Conservation (phyloP, 805 yeast genomes). For the Pichia kluyveri region DNA sequence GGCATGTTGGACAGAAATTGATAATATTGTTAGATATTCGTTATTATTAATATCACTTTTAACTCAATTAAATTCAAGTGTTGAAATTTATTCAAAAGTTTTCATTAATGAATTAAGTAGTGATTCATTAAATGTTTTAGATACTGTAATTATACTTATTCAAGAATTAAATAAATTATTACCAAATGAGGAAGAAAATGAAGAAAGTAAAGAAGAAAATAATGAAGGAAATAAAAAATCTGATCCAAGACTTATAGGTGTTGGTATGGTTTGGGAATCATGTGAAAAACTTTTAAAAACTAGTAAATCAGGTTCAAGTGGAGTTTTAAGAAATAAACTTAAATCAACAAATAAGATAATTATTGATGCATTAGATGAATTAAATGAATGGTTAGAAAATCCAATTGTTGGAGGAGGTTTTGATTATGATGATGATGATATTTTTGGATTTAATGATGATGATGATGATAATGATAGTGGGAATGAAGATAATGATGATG, state of each 20-base stretch:
- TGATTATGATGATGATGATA: constrained; percentile 37
- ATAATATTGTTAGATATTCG: constrained; percentile 35
- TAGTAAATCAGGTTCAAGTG: constrained; percentile 42
- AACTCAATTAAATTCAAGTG: constrained; percentile 30
- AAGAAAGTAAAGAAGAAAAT: constrained; percentile 19
- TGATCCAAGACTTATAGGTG: constrained; percentile 37
- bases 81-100: constrained; percentile 23
- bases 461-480: constrained; percentile 10
- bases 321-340: constrained; percentile 40
- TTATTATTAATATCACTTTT: constrained; percentile 38
- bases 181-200: constrained; percentile 11
- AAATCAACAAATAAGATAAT: constrained; percentile 37
- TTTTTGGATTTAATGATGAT: constrained; percentile 30
- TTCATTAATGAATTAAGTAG: constrained; percentile 25
- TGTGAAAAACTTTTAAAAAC: constrained; percentile 42
- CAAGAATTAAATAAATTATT: constrained; percentile 13
- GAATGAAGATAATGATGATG: constrained; percentile 15
- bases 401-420: constrained; percentile 30
- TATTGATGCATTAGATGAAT: constrained; percentile 57
- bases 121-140: constrained; percentile 13
- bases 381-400: constrained; percentile 59
- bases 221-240: neutral
- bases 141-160: constrained; percentile 12
- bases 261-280: constrained; percentile 66
- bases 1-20: constrained; percentile 42